These are phyloP conservation scores for Ochetophila trinervis DNA, from an alignment of 306 rosid species.

Conservation along the genomic window DNA sequence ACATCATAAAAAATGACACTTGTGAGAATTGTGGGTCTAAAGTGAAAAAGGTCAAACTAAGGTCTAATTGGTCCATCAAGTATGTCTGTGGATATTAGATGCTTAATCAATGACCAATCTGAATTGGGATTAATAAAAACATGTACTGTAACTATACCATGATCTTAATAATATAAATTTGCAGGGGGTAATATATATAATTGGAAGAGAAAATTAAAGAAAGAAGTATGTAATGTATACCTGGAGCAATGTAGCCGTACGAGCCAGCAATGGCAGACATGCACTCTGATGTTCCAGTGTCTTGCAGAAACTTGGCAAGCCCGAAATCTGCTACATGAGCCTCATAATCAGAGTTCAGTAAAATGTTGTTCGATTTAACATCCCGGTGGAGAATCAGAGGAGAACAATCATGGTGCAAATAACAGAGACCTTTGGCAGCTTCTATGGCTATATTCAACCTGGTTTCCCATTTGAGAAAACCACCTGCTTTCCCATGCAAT, in stretches of 20 bases:
- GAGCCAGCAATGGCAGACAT: slow-evolving; percentile 98
- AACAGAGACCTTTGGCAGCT: slow-evolving; percentile 88
- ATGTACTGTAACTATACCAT: too few relatives aligned
- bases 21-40: too few relatives aligned
- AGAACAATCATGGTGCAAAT: slow-evolving; percentile 91
- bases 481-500: slow-evolving; percentile 79
- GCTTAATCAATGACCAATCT: neutral
- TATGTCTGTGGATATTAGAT: neutral
- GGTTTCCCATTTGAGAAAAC: slow-evolving; percentile 68
- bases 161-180: too few relatives aligned
- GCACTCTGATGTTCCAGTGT: slow-evolving; percentile 79
- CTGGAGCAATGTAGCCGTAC: slow-evolving; percentile 96
- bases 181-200: neutral
- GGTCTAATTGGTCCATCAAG: slow-evolving; percentile 6
- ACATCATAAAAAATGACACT: neutral
- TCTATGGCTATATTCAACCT: slow-evolving; percentile 76
- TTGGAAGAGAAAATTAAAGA: neutral
- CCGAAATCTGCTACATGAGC: slow-evolving; percentile 98
- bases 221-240: slow-evolving; percentile 31
- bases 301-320: slow-evolving; percentile 85
- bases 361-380: slow-evolving; percentile 86
- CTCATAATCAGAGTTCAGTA: slow-evolving; percentile 69
- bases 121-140: too few relatives aligned
- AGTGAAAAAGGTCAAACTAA: too few relatives aligned
- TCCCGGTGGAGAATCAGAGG: slow-evolving; percentile 81